phyloP scores from a whole-genome alignment of 2,329 filamentous ascomycete species.

The Thielaviopsis ethacetica region DNA sequence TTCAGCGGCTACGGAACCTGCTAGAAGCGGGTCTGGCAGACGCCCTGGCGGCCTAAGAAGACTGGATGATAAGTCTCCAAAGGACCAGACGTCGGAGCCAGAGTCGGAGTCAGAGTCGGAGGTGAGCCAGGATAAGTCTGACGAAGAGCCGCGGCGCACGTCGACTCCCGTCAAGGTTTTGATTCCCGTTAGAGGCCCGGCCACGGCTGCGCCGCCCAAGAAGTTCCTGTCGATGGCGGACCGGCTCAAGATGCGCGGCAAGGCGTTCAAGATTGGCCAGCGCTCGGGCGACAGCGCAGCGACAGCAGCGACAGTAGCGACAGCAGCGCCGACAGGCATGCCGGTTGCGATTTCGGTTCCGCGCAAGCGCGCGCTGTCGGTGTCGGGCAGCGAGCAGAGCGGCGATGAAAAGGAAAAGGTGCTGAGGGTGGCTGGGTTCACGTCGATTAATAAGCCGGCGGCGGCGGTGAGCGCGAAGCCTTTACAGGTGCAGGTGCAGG shows the following conservation, averaged over 20 bases:
- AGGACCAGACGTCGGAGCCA: too few species aligned
- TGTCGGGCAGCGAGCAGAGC: background rate
- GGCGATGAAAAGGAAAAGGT: background rate
- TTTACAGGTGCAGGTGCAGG: background rate
- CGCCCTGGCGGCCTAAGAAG: too few species aligned
- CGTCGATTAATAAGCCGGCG: background rate
- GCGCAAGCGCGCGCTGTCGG: background rate
- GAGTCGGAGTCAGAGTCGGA: background rate
- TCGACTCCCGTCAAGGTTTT: background rate
- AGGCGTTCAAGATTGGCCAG: slow-evolving; percentile 33
- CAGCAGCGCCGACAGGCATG: background rate
- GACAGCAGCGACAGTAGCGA: background rate
- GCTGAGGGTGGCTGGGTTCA: background rate
- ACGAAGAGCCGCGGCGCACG: too few species aligned
- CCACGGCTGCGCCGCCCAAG: slow-evolving; percentile 1
- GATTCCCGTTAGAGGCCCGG: too few species aligned
- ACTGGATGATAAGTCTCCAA: too few species aligned
- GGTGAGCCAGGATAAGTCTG: background rate
- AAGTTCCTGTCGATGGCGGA: slow-evolving; percentile 39
- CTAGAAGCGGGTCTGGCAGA: too few species aligned
- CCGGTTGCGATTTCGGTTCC: background rate
- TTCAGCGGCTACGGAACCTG: too few species aligned
- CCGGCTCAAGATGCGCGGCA: slow-evolving; percentile 37
- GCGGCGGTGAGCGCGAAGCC: too few species aligned
- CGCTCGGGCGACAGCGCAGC: slow-evolving; percentile 14